Percentiles rank a stretch among this genome's conserved stretches.
Evolutionary conservation across 2,329 filamentous ascomycete genomes (phyloP).

Genomic region (Phaeoacremonium minimum): DNA sequence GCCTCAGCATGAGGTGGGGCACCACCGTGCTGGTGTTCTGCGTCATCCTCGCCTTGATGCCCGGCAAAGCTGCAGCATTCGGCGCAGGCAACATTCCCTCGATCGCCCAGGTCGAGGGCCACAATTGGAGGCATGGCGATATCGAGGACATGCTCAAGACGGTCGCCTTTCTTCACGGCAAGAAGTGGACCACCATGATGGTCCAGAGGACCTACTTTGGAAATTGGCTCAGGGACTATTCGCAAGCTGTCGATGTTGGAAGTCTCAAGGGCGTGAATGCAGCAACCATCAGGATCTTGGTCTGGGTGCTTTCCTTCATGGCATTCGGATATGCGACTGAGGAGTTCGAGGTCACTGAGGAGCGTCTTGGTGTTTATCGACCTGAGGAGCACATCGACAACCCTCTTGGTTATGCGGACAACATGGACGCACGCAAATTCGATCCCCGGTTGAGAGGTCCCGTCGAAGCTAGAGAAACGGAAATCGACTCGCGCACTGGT

Average conservation of each 20-base stretch:
- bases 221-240: slow-evolving; percentile 85
- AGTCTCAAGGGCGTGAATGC: slow-evolving; percentile 75
- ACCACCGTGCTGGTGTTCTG: slow-evolving; percentile 47
- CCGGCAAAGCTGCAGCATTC: slow-evolving; percentile 55
- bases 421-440: slow-evolving; percentile 75
- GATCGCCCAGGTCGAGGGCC: slow-evolving; percentile 58
- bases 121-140: slow-evolving; percentile 69
- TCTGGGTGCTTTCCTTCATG: slow-evolving; percentile 79
- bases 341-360: slow-evolving; percentile 79
- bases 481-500: slow-evolving; percentile 72
- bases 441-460: slow-evolving; percentile 80
- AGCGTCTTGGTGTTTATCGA: slow-evolving; percentile 75
- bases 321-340: slow-evolving; percentile 81
- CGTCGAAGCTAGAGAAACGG: slow-evolving; percentile 65
- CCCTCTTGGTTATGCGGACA: slow-evolving; percentile 82
- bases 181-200: slow-evolving; percentile 80
- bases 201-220: slow-evolving; percentile 79
- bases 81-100: slow-evolving; percentile 70
- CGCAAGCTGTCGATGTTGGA: slow-evolving; percentile 76
- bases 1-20: slow-evolving; percentile 40
- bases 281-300: slow-evolving; percentile 70
- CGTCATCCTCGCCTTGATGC: slow-evolving; percentile 52
- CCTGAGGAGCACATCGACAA: slow-evolving; percentile 75
- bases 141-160: slow-evolving; percentile 80
- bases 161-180: slow-evolving; percentile 70